Evolutionary conservation across 768 basidiomycete species (phyloP).

Genomic region (Cubamyces lactineus): DNA sequence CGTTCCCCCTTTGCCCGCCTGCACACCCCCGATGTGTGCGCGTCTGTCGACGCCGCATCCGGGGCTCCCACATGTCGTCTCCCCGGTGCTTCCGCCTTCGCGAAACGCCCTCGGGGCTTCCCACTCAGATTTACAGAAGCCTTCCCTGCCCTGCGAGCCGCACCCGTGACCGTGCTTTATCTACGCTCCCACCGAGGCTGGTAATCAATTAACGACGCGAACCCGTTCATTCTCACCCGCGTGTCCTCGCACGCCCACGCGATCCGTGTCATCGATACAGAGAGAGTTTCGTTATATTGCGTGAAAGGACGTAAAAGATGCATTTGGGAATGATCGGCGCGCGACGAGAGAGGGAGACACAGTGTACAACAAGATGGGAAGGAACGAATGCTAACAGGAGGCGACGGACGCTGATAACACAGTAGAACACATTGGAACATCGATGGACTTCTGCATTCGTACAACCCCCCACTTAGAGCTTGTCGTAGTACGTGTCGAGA

Average conservation of each 20-base stretch:
- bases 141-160: too few species aligned
- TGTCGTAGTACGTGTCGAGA: conserved; percentile 93
- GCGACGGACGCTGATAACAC: conserved; percentile 28
- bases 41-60: neutral
- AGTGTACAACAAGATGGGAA: conserved; percentile 26
- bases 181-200: neutral
- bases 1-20: neutral
- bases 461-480: conserved; percentile 42
- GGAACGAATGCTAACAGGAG: conserved; percentile 24
- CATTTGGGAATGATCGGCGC: conserved; percentile 20
- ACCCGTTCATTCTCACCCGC: neutral
- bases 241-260: conserved; percentile 3
- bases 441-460: conserved; percentile 28
- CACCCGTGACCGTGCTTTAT: conserved; percentile 8
- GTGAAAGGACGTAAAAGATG: conserved; percentile 26
- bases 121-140: too few species aligned
- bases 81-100: too few species aligned
- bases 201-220: too few species aligned
- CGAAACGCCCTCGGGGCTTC: too few species aligned
- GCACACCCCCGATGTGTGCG: conserved; percentile 1
- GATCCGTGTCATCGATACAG: neutral
- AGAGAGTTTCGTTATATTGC: conserved; percentile 17
- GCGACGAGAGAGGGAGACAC: conserved; percentile 13
- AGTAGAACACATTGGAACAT: conserved; percentile 27
- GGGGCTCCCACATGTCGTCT: neutral